Base-by-base conservation (phyloP, 177 flowering plant genomes). In the Telopea speciosissima region DNA sequence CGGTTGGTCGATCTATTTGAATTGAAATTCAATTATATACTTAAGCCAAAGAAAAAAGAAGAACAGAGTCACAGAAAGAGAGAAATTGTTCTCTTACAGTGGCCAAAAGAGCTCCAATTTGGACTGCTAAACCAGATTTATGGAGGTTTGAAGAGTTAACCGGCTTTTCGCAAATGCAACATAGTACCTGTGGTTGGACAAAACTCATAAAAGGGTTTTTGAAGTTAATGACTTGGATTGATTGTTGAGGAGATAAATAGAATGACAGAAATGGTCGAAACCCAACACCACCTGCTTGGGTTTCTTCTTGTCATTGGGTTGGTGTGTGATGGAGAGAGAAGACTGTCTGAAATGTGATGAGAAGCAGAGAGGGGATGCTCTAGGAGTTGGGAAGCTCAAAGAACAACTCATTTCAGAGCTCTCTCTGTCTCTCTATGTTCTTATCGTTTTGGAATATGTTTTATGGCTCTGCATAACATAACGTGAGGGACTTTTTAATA, bases 1-100 rank as follows among this genome's bases (percentile, higher is more conserved):
- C 24, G 97, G 96, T 75, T 86, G 81, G 62, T 83, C 92, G 63
- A 82, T 77, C 92, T 92, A 85, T 69, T 49, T 13, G 12, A 64
- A 72, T 11, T 13, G 17, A 13, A 10, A 11, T 31, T 45, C 16
- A n/a, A n/a, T 7, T 25, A 62, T 6, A 9, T 56, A 7, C 22
- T 60, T 58, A 1, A 24, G 9, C 8, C 36, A 71, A 71, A 23
- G 61, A 66, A 13, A 42, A 31, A 31, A 62, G 25, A 9, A 21
- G 8, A 17, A 22, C 3, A 24, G 13, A 52, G 45, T 44, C 6
- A 19, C 28, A 8, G 0, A 23, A 14, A 3, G 26, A 14, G 7
- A 36, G 40, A 8, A 36, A 23, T 13, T 12, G 58, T 24, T 11
- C 13, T 33, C 88, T 83, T 85, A 87, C 92, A 49, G 79, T 77